Evolutionary conservation across 148 eudicot genomes (phyloP).

Genomic region (Rhododendron kiyosumense): DNA sequence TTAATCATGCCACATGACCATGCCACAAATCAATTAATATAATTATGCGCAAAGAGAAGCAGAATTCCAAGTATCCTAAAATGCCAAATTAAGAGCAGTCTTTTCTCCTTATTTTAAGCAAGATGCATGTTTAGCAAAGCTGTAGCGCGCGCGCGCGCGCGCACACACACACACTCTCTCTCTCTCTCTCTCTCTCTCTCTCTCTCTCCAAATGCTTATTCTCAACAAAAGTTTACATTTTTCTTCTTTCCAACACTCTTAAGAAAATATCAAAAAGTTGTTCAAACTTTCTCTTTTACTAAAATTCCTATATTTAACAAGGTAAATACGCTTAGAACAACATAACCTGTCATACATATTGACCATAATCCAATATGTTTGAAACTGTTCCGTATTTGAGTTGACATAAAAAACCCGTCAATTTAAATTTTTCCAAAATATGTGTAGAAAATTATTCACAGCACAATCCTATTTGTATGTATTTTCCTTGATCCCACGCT

Average conservation of each 20-base stretch:
- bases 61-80: neutral
- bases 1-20: neutral
- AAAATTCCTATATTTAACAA: no score
- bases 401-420: neutral
- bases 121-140: neutral
- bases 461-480: neutral
- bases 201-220: no score
- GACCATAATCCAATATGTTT: neutral
- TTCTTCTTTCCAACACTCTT: neutral
- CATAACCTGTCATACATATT: neutral
- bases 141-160: no score
- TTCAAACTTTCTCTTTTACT: no score
- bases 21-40: neutral
- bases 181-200: no score
- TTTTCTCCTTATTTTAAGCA: neutral
- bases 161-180: neutral
- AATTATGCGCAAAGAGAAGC: neutral
- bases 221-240: neutral
- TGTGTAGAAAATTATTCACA: neutral
- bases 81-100: neutral
- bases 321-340: no score
- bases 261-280: no score
- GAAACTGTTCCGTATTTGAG: neutral
- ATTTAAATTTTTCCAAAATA: neutral
- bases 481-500: neutral